Conservation (phyloP, 257 asterid species). For the Thymus mandschuricus region DNA sequence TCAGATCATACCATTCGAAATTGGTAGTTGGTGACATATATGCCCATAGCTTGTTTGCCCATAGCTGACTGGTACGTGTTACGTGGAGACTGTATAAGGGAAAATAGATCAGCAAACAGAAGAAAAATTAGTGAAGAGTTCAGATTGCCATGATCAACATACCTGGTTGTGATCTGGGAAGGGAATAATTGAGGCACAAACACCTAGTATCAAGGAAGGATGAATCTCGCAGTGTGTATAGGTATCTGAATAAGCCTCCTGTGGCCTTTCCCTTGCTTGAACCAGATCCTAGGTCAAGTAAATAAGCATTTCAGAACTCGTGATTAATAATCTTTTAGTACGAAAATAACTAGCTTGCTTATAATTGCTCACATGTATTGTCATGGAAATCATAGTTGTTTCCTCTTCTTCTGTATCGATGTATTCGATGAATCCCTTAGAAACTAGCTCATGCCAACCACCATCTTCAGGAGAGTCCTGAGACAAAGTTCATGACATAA, state of each 20-base stretch:
- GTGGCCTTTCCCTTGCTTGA: conserved; percentile 67
- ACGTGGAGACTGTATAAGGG: conserved; percentile 86
- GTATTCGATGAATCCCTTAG: conserved; percentile 88
- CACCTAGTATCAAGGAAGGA: conserved; percentile 93
- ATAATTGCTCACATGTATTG: conserved; percentile 68
- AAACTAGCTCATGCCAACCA: conserved; percentile 90
- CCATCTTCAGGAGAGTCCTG: conserved; percentile 95
- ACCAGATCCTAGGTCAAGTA: conserved; percentile 68
- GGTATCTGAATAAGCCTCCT: conserved; percentile 89
- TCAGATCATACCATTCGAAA: conserved; percentile 82
- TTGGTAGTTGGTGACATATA: conserved; percentile 94
- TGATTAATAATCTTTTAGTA: neutral
- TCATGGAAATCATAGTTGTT: conserved; percentile 99
- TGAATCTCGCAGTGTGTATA: conserved; percentile 98
- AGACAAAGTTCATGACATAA: conserved; percentile 23
- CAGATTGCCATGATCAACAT: conserved; percentile 7
- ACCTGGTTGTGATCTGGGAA: conserved; percentile 99
- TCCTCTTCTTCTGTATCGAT: conserved; percentile 97
- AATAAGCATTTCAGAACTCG: conserved; percentile 34
- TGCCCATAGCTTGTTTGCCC: conserved; percentile 99
- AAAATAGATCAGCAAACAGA: conserved; percentile 33
- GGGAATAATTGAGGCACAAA: conserved; percentile 98
- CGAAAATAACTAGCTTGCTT: conserved; percentile 13
- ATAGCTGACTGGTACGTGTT: conserved; percentile 98
- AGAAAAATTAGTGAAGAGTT: conserved; percentile 9